Evolutionary conservation across 176 grass and related monocot species (phyloP).

Genomic region (Themeda triandra): DNA sequence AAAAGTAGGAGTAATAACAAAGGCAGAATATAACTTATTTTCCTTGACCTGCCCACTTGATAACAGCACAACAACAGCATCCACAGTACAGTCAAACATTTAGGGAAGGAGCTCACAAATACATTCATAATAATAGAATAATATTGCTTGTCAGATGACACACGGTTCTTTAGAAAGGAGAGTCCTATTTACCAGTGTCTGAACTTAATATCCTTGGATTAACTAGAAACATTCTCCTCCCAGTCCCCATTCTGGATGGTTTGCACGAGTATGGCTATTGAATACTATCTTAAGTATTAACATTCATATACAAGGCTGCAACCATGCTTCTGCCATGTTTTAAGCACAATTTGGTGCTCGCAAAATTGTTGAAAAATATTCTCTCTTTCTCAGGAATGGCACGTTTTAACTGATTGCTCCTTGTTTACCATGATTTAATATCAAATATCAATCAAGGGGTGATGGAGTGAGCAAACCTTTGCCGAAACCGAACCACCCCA

Average conservation of each 20-base stretch:
- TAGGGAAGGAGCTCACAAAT: neutral
- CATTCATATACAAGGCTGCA: no score
- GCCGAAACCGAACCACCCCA: neutral
- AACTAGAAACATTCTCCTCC: neutral
- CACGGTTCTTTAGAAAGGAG: neutral
- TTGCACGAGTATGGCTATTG: neutral
- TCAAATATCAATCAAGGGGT: neutral
- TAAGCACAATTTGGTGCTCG: neutral
- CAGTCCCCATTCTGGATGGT: neutral
- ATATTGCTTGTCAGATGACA: neutral
- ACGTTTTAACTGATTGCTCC: neutral
- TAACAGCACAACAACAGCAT: neutral
- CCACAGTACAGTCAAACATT: neutral
- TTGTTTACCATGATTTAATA: neutral
- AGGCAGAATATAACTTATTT: neutral
- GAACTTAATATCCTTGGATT: neutral
- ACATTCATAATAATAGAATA: neutral
- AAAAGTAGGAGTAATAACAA: constrained; percentile 7
- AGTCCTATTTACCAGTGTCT: neutral
- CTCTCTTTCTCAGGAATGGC: neutral
- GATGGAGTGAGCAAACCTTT: neutral
- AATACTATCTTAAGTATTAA: neutral
- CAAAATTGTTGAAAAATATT: neutral
- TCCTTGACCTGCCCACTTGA: neutral
- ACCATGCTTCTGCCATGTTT: no score